Conservation (phyloP, 2,329 filamentous ascomycete genomes). For the Neoascochyta sp. region DNA sequence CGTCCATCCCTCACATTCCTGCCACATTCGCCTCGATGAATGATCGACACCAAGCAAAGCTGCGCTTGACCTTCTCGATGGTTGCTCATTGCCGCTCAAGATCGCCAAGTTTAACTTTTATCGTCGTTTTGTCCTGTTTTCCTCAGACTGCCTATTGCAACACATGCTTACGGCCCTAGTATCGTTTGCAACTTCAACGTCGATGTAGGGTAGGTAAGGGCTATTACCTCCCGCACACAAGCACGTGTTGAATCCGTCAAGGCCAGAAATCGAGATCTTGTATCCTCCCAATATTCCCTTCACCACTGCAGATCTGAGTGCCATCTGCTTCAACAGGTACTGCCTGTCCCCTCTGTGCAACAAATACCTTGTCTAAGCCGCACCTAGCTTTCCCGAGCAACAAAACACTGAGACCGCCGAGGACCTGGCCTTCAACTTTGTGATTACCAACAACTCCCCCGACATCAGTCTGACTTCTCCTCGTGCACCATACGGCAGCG, state of each 20-base stretch:
- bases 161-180: constrained; percentile 21
- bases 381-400: constrained; percentile 40
- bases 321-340: constrained; percentile 44
- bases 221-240: not conserved
- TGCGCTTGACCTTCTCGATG: no score
- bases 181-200: constrained; percentile 46
- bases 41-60: no score
- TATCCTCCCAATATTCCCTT: constrained; percentile 40
- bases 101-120: no score
- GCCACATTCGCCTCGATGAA: no score
- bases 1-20: constrained; percentile 7
- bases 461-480: constrained; percentile 52
- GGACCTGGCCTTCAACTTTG: constrained; percentile 41
- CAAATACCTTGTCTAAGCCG: constrained; percentile 8
- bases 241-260: constrained; percentile 14
- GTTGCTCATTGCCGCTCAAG: no score
- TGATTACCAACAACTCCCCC: constrained; percentile 47
- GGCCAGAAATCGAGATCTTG: constrained; percentile 43
- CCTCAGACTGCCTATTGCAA: no score
- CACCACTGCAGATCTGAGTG: constrained; percentile 37
- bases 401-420: constrained; percentile 41
- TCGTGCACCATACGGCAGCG: constrained; percentile 39
- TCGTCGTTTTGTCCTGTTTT: no score
- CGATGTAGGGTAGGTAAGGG: constrained; percentile 37
- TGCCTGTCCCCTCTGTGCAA: not conserved